Evolutionary conservation across 2,329 filamentous ascomycete genomes (phyloP).

Genomic region (Colletotrichum tabaci): DNA sequence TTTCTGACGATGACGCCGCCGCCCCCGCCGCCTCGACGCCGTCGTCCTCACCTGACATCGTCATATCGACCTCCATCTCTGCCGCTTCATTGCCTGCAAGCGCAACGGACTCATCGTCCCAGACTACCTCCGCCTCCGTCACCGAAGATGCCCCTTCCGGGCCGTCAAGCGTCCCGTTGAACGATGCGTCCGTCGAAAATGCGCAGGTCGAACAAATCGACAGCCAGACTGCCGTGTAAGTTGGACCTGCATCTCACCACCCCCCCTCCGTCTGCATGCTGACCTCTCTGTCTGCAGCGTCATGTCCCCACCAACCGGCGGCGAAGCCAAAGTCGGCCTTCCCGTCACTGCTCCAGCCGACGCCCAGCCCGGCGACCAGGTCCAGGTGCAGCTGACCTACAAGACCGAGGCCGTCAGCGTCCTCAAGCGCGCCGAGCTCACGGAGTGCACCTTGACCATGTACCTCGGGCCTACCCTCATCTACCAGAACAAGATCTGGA

Average conservation of each 20-base stretch:
- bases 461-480: constrained; percentile 17
- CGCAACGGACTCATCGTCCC: too few species aligned
- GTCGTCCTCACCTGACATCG: not conserved
- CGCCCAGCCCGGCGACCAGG: not conserved
- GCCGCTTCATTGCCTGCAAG: too few species aligned
- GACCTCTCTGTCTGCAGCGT: not conserved
- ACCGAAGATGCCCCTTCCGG: not conserved
- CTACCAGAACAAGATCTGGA: constrained; percentile 25
- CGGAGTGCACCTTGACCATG: constrained; percentile 14
- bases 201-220: not conserved
- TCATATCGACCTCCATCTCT: not conserved
- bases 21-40: not conserved
- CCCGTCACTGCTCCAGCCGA: not conserved
- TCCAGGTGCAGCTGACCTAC: not conserved
- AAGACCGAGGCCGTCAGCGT: constrained; percentile 40
- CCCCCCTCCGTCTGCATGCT: too few species aligned
- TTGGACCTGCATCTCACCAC: not conserved
- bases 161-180: not conserved
- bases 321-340: not conserved
- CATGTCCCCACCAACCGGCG: not conserved
- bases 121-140: too few species aligned
- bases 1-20: not conserved
- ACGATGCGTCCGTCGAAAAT: not conserved
- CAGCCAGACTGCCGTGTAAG: not conserved
- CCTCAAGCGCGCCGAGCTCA: constrained; percentile 47